These are phyloP conservation scores for Fomitopsis serialis DNA, from an alignment of 768 basidiomycete genomes.

Conservation along the genomic window DNA sequence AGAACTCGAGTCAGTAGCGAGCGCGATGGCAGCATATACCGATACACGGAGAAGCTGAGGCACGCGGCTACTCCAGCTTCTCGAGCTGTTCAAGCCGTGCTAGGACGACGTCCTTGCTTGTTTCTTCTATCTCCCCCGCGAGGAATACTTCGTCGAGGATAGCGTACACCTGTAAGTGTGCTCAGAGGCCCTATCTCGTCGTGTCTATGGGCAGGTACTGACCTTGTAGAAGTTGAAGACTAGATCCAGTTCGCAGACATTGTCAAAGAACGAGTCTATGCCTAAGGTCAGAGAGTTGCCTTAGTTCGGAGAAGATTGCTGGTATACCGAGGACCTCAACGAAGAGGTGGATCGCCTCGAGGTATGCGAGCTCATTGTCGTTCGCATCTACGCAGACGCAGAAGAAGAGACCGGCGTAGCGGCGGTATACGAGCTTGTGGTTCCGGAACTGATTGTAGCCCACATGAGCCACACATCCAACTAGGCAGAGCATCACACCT, in stretches of 20 bases:
- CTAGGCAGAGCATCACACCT: constrained; percentile 47
- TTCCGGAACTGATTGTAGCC: constrained; percentile 94
- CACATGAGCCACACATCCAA: not conserved
- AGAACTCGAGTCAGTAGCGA: no score
- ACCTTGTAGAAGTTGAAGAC: constrained; percentile 99
- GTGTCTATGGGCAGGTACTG: not conserved
- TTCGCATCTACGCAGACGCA: constrained; percentile 97
- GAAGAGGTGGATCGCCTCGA: constrained; percentile 97
- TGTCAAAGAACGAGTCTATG: constrained; percentile 95
- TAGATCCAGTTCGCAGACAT: constrained; percentile 95
- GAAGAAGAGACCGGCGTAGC: constrained; percentile 97
- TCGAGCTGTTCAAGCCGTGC: constrained; percentile 88
- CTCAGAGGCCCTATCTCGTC: not conserved
- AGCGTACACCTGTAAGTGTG: constrained; percentile 73
- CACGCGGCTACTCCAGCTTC: constrained; percentile 64
- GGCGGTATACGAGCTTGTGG: constrained; percentile 94
- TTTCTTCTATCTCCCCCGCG: constrained; percentile 98
- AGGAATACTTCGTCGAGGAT: constrained; percentile 98
- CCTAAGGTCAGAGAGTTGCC: not conserved
- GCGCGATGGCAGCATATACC: not conserved
- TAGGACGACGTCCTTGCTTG: constrained; percentile 93
- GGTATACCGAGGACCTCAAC: constrained; percentile 90
- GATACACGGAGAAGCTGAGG: not conserved
- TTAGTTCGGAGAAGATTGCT: not conserved
- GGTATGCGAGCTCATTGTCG: constrained; percentile 95